Conservation (phyloP, 805 yeast species). For the Kluyveromyces dobzhanskii region DNA sequence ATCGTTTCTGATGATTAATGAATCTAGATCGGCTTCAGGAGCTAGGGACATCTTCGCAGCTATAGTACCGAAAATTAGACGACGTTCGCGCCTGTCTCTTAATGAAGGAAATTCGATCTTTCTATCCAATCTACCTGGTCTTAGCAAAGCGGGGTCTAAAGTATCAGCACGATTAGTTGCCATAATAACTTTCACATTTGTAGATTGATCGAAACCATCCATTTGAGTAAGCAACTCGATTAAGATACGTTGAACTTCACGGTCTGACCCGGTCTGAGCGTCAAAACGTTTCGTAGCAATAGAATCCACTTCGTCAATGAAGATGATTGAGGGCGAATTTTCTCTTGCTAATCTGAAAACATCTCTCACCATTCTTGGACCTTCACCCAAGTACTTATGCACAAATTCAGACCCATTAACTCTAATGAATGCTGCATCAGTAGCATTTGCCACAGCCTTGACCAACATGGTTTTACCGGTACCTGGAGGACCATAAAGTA, state of each 20-base stretch:
- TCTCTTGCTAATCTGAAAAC: conserved; percentile 96
- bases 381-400: conserved; percentile 97
- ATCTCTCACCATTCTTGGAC: conserved; percentile 99
- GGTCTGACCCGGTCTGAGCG: conserved; percentile 99
- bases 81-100: conserved; percentile 95
- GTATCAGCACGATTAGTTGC: conserved; percentile 99
- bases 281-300: conserved; percentile 98
- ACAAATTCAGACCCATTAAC: conserved; percentile 98
- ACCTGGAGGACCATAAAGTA: conserved; percentile 99
- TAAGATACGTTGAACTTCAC: conserved; percentile 97
- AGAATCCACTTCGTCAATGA: conserved; percentile 98
- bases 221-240: conserved; percentile 93
- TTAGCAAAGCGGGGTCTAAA: conserved; percentile 91
- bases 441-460: conserved; percentile 95
- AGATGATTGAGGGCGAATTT: conserved; percentile 92
- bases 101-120: conserved; percentile 95
- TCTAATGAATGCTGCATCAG: conserved; percentile 92
- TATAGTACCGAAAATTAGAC: conserved; percentile 89
- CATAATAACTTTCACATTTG: conserved; percentile 96
- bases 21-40: conserved; percentile 94
- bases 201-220: conserved; percentile 97
- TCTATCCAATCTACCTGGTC: conserved; percentile 98
- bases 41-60: conserved; percentile 97
- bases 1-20: conserved; percentile 89
- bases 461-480: conserved; percentile 99